A percentile compares a stretch with the other conserved stretches of the same genome.
These are phyloP conservation scores for Eimeria acervulina DNA, from an alignment of 169 alveolate species.

Conservation along the genomic window DNA sequence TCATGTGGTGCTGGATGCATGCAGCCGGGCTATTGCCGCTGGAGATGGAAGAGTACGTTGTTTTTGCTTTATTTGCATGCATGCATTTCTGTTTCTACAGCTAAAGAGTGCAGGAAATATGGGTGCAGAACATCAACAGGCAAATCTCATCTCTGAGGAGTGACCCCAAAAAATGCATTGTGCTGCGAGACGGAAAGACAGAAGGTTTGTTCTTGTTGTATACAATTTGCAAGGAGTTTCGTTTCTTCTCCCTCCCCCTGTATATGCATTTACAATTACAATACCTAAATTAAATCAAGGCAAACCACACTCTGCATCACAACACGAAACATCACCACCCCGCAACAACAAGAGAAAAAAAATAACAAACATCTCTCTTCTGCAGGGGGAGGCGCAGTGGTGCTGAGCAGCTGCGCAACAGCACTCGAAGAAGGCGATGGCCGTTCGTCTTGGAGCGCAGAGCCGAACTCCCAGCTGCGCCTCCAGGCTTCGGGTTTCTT, in stretches of 20 bases:
- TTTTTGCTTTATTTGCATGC: not conserved
- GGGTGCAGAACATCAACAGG: constrained; percentile 86
- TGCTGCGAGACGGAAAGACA: constrained; percentile 86
- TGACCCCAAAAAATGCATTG: constrained; percentile 87
- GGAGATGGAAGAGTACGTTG: constrained; percentile 89
- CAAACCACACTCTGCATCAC: not conserved
- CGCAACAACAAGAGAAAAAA: too few species aligned
- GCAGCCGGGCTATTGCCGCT: constrained; percentile 91
- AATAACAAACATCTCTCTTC: not conserved
- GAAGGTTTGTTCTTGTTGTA: constrained; percentile 61
- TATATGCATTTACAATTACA: too few species aligned
- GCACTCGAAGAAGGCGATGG: constrained; percentile 88
- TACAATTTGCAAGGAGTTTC: too few species aligned
- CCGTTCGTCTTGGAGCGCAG: constrained; percentile 86
- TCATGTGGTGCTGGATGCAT: constrained; percentile 89
- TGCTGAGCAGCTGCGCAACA: constrained; percentile 83
- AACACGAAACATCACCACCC: too few species aligned
- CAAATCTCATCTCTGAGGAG: constrained; percentile 86
- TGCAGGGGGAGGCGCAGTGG: constrained; percentile 84
- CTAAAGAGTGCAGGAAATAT: constrained; percentile 79
- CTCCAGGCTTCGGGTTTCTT: constrained; percentile 82
- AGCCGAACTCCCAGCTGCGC: constrained; percentile 86
- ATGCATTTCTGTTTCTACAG: not conserved
- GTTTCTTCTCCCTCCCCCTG: too few species aligned
- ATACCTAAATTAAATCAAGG: too few species aligned